These are phyloP conservation scores for Cunninghamia lanceolata DNA, from an alignment of 75 land plant genomes.

Conservation along the genomic window DNA sequence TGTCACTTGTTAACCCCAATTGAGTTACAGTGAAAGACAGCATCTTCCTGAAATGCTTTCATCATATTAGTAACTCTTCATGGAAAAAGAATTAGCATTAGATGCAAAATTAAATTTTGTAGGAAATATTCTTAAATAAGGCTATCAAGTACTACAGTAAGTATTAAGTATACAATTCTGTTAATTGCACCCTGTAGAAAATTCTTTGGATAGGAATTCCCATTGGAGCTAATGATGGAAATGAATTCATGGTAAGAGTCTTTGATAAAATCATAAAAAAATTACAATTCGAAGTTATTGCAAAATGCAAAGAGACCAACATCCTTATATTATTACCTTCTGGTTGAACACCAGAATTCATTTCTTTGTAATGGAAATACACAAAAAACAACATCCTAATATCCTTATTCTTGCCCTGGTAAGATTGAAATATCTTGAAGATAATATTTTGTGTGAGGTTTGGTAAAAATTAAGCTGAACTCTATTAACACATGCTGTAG, in stretches of 20 bases:
- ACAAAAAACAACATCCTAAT: background rate
- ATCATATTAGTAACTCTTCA: background rate
- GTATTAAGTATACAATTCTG: background rate
- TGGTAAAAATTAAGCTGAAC: slow-evolving; percentile 4
- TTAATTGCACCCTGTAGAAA: background rate
- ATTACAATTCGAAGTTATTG: background rate
- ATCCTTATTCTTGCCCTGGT: background rate
- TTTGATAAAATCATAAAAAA: background rate
- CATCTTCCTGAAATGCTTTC: background rate
- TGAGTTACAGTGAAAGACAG: too few relatives aligned
- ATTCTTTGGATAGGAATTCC: background rate
- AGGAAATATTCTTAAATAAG: background rate
- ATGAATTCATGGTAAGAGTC: background rate
- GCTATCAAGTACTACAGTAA: background rate
- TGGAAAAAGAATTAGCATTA: background rate
- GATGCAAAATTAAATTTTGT: background rate
- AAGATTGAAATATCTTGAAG: background rate
- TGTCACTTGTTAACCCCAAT: too few relatives aligned
- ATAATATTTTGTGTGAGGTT: background rate
- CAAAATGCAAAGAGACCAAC: background rate
- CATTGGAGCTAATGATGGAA: background rate
- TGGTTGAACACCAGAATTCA: too few relatives aligned
- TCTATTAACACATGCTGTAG: slow-evolving; percentile 24
- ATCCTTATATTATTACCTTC: too few relatives aligned
- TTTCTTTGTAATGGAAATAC: too few relatives aligned